These are phyloP conservation scores for Symbiodinium pilosum DNA, from an alignment of 73 alveolate species.

Conservation along the genomic window DNA sequence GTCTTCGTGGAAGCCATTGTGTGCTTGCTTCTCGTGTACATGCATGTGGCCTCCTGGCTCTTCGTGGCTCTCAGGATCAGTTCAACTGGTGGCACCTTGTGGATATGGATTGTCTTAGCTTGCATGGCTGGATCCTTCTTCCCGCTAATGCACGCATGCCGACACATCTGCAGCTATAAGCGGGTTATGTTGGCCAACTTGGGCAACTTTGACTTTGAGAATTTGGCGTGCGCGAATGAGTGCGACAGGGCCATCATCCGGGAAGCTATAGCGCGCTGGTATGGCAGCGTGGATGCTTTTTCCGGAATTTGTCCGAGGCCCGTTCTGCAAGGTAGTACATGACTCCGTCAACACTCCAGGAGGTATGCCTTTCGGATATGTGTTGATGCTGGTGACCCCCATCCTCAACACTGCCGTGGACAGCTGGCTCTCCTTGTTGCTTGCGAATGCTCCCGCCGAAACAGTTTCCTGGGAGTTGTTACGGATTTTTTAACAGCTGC, in stretches of 20 bases:
- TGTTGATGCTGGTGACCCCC: background rate
- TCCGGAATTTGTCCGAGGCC: background rate
- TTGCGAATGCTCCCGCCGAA: background rate
- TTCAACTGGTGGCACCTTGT: background rate
- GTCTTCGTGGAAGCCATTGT: conserved; percentile 6
- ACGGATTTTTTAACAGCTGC: background rate
- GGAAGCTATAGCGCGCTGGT: conserved; percentile 7
- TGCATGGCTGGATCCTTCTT: background rate
- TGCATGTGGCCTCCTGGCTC: background rate
- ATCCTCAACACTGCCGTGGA: background rate
- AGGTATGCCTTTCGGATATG: conserved; percentile 4
- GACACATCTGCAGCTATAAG: background rate
- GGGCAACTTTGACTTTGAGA: background rate
- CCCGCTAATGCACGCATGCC: background rate
- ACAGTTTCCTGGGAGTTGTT: background rate
- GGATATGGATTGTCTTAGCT: background rate
- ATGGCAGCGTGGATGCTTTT: conserved; percentile 2
- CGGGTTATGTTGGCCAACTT: background rate
- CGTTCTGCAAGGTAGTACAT: background rate
- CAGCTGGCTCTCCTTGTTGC: background rate
- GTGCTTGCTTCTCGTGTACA: conserved; percentile 6
- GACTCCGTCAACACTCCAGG: conserved; percentile 19
- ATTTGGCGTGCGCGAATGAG: background rate
- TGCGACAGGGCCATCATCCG: background rate
- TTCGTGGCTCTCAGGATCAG: background rate